A percentile compares a stretch with the other conserved stretches of the same genome.
Conservation (phyloP, 768 basidiomycete genomes). For the Postia placenta region DNA sequence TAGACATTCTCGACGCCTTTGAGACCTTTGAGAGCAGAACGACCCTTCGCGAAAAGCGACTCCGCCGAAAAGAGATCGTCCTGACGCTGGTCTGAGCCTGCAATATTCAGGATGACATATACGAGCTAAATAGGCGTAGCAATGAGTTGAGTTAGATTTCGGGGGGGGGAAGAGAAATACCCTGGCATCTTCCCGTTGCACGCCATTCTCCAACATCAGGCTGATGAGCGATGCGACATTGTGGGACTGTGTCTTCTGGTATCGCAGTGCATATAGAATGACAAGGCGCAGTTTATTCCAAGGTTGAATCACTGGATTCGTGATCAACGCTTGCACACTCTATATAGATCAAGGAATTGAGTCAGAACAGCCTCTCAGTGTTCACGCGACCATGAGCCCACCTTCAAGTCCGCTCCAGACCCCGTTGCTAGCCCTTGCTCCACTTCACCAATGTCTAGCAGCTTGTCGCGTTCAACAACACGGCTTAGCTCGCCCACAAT, state of each 20-base stretch:
- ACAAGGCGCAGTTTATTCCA: slow-evolving; percentile 87
- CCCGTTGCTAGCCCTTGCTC: slow-evolving; percentile 95
- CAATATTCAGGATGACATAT: slow-evolving; percentile 86
- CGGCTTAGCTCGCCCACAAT: slow-evolving; percentile 94
- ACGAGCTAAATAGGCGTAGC: slow-evolving; percentile 62
- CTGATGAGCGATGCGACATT: slow-evolving; percentile 80
- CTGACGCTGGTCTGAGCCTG: slow-evolving; percentile 93
- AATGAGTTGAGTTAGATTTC: slow-evolving; percentile 7
- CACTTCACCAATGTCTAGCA: slow-evolving; percentile 88
- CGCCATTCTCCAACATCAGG: slow-evolving; percentile 68
- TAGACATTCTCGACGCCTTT: slow-evolving; percentile 99
- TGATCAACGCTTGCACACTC: slow-evolving; percentile 79
- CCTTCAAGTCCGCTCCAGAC: slow-evolving; percentile 85
- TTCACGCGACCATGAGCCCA: slow-evolving; percentile 24
- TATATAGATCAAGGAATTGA: no score
- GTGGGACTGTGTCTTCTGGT: slow-evolving; percentile 82
- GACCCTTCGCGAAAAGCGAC: slow-evolving; percentile 88
- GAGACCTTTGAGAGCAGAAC: slow-evolving; percentile 90
- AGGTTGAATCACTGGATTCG: slow-evolving; percentile 57
- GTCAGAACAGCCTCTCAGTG: background rate
- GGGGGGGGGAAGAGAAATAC: slow-evolving; percentile 27
- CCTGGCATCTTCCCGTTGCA: slow-evolving; percentile 69
- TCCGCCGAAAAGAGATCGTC: slow-evolving; percentile 97
- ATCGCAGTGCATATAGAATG: slow-evolving; percentile 88
- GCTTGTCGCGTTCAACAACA: slow-evolving; percentile 76